Percentiles rank a stretch among this genome's conserved stretches.
phyloP scores from a whole-genome alignment of 2,329 filamentous ascomycete genomes.

The Macroventuria anomochaeta region DNA sequence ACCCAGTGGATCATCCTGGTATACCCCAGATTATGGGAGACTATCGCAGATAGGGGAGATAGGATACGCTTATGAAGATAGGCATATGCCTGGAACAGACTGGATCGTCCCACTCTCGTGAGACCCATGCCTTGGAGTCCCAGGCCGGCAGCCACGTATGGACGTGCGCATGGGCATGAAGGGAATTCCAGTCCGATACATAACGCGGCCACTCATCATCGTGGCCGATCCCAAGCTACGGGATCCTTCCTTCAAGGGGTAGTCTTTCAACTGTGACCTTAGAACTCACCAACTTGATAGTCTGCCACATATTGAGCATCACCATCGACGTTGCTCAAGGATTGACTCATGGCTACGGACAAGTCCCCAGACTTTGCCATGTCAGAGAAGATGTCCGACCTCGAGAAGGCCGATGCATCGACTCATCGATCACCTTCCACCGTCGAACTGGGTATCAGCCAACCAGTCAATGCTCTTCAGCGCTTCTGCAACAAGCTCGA shows the following conservation, averaged over 20 bases:
- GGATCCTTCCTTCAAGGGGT: neutral
- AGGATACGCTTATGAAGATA: slow-evolving; percentile 13
- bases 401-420: slow-evolving; percentile 14
- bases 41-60: slow-evolving; percentile 18
- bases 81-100: neutral
- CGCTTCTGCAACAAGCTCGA: slow-evolving; percentile 31
- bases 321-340: neutral
- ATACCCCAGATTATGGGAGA: slow-evolving; percentile 12
- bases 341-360: neutral
- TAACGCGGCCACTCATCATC: neutral
- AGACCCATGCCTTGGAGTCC: neutral
- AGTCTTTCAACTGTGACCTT: neutral
- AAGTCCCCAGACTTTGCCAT: neutral
- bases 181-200: neutral
- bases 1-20: neutral
- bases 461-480: slow-evolving; percentile 27
- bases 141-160: neutral
- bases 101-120: slow-evolving; percentile 18
- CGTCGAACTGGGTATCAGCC: slow-evolving; percentile 24
- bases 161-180: neutral
- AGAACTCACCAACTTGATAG: neutral
- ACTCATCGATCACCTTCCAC: slow-evolving; percentile 14
- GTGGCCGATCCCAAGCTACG: neutral
- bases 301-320: neutral
- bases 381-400: slow-evolving; percentile 8